Percentiles rank a stretch among this genome's conserved stretches.
Conservation (phyloP, 768 basidiomycete genomes). For the Candolleomyces eurysporus region DNA sequence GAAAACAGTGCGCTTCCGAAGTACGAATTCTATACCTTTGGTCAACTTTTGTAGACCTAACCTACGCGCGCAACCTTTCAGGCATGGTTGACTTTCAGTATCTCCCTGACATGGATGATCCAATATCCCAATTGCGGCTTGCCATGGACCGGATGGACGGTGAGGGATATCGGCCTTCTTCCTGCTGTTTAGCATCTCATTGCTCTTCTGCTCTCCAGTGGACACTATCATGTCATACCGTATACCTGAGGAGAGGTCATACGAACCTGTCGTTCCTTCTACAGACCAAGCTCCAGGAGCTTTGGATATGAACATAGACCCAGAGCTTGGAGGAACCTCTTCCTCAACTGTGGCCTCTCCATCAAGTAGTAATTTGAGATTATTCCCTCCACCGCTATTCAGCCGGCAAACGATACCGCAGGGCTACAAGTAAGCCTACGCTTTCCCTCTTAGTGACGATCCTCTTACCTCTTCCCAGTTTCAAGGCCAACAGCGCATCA, state of each 20-base stretch:
- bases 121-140: constrained; percentile 61
- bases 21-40: constrained; percentile 43
- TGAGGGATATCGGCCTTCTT: constrained; percentile 30
- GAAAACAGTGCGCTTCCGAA: constrained; percentile 86
- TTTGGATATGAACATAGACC: constrained; percentile 47
- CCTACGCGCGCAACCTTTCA: constrained; percentile 28
- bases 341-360: constrained; percentile 3
- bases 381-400: constrained; percentile 90
- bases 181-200: not conserved
- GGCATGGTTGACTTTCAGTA: constrained; percentile 96
- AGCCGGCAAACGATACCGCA: constrained; percentile 78
- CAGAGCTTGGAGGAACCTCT: constrained; percentile 20
- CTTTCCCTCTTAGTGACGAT: not conserved
- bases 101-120: constrained; percentile 70
- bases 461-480: constrained; percentile 39
- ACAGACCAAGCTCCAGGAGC: constrained; percentile 10
- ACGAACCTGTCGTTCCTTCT: constrained; percentile 42
- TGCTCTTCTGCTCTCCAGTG: constrained; percentile 43
- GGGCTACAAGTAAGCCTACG: constrained; percentile 64
- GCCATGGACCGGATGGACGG: constrained; percentile 85
- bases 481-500: constrained; percentile 75
- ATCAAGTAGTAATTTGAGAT: constrained; percentile 57
- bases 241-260: constrained; percentile 67
- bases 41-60: not conserved
- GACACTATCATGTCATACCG: constrained; percentile 68